A percentile compares a stretch with the other conserved stretches of the same genome.
These are phyloP conservation scores for Penicillium brasilianum DNA, from an alignment of 2,329 filamentous ascomycete species.

Conservation along the genomic window DNA sequence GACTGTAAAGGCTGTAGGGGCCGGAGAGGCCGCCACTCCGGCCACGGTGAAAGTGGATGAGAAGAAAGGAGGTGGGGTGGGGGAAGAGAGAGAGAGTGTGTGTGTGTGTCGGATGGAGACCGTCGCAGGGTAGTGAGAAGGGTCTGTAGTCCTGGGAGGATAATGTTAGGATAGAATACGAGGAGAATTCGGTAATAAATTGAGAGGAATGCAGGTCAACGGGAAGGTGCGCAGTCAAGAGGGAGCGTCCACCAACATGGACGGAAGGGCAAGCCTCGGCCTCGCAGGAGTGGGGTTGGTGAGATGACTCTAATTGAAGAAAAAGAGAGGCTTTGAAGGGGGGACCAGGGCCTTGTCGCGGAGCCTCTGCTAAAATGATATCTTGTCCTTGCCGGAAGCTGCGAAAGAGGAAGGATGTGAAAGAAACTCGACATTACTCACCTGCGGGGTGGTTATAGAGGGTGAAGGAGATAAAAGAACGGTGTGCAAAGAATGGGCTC, in stretches of 20 bases:
- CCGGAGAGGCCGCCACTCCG: slow-evolving; percentile 38
- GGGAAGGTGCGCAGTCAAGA: slow-evolving; percentile 1
- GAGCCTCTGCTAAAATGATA: not conserved
- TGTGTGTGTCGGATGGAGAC: not conserved
- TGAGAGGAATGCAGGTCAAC: slow-evolving; percentile 6
- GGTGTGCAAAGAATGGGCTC: not conserved
- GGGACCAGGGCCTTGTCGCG: not conserved
- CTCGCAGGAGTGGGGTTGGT: slow-evolving; percentile 3
- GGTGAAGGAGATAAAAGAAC: not conserved
- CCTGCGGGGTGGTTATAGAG: not conserved
- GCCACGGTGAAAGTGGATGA: slow-evolving; percentile 27
- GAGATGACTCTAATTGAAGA: slow-evolving; percentile 7
- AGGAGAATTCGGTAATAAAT: not conserved
- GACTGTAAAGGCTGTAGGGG: slow-evolving; percentile 32
- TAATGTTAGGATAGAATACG: not conserved
- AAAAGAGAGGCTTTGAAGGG: not conserved
- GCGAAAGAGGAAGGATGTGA: not conserved
- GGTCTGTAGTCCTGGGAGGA: not conserved
- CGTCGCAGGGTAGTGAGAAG: not conserved
- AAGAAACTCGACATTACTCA: slow-evolving; percentile 1
- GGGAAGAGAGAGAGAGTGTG: not conserved
- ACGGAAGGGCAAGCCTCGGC: slow-evolving; percentile 8
- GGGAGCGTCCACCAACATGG: slow-evolving; percentile 4
- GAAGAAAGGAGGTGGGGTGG: slow-evolving; percentile 25
- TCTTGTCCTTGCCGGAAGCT: not conserved